Conservation (phyloP, 1,139 yeast genomes). For the Diutina scorzettiae region DNA sequence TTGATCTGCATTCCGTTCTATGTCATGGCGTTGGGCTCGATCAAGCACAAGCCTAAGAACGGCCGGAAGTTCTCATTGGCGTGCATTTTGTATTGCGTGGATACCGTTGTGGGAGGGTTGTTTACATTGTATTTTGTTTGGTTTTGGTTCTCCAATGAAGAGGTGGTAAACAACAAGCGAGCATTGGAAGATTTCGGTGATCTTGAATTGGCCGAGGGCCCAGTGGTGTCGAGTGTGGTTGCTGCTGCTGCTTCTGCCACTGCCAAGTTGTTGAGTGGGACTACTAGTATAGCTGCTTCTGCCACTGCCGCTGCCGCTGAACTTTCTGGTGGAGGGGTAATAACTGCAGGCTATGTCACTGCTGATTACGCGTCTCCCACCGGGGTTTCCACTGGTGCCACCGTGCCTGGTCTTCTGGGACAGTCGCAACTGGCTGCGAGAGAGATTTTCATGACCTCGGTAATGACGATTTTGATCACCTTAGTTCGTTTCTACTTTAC, state of each 20-base stretch:
- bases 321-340: too few relatives aligned
- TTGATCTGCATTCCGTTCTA: conserved; percentile 55
- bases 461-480: conserved; percentile 43
- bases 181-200: background rate
- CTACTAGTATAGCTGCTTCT: background rate
- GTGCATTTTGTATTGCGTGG: conserved; percentile 50
- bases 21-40: conserved; percentile 42
- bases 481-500: conserved; percentile 54
- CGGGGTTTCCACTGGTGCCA: background rate
- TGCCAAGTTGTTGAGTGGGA: background rate
- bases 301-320: background rate
- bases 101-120: conserved; percentile 52
- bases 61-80: conserved; percentile 43
- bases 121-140: conserved; percentile 66
- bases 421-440: conserved; percentile 62
- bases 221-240: background rate
- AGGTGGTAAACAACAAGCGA: conserved; percentile 9
- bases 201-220: background rate
- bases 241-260: background rate
- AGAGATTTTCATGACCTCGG: conserved; percentile 58
- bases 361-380: background rate
- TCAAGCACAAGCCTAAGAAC: conserved; percentile 20
- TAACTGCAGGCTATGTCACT: too few relatives aligned
- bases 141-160: conserved; percentile 58
- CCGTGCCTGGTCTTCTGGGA: conserved; percentile 14